A percentile compares a stretch with the other conserved stretches of the same genome.
Evolutionary conservation across 1,284 basidiomycete species (phyloP).

Genomic region (Marasmius oreades): DNA sequence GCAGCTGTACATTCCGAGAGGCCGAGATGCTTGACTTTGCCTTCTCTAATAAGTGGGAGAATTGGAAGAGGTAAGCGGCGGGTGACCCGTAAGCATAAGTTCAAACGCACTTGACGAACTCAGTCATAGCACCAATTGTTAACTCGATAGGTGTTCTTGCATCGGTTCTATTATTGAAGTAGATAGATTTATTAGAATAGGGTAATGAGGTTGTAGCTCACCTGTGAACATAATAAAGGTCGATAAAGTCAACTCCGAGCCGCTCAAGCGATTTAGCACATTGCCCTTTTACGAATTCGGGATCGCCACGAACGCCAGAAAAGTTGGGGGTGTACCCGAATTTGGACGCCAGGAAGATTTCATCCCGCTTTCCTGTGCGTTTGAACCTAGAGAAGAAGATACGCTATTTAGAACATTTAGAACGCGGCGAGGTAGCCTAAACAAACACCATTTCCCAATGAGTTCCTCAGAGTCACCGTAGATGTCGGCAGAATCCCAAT

Average conservation of each 20-base stretch:
- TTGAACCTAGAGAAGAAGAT: conserved; percentile 33
- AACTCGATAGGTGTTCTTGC: conserved; percentile 13
- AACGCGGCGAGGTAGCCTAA: neutral
- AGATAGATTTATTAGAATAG: neutral
- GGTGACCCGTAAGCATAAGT: too few species aligned
- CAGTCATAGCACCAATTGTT: conserved; percentile 38
- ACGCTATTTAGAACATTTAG: neutral
- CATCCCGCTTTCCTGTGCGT: conserved; percentile 37
- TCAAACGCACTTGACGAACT: conserved; percentile 38
- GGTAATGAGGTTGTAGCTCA: neutral
- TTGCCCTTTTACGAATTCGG: conserved; percentile 20
- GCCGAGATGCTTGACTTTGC: conserved; percentile 49
- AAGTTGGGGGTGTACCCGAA: conserved; percentile 34
- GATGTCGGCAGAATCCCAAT: conserved; percentile 7
- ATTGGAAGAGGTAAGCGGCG: neutral
- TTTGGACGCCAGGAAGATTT: conserved; percentile 51
- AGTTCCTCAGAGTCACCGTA: conserved; percentile 11
- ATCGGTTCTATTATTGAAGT: conserved; percentile 10
- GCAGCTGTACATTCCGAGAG: conserved; percentile 37
- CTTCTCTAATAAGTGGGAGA: conserved; percentile 31
- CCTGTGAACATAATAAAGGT: conserved; percentile 15
- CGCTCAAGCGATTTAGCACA: conserved; percentile 11
- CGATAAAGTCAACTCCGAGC: conserved; percentile 11
- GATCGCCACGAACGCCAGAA: conserved; percentile 23
- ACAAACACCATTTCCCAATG: conserved; percentile 7